Conservation (phyloP, 176 grass and related monocot species). For the Stipa capillata region DNA sequence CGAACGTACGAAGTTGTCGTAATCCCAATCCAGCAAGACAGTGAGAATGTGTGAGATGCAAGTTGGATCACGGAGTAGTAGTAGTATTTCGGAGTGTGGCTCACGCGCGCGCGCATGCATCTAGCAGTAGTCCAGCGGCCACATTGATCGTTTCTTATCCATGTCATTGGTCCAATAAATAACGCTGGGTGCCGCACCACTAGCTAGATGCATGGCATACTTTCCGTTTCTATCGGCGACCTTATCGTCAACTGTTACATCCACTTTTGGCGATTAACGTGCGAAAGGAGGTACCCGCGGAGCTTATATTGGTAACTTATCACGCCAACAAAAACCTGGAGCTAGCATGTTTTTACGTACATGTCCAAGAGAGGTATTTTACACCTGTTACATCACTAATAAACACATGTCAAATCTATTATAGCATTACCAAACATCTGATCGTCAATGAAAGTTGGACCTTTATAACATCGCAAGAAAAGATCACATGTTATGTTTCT, state of each 20-base stretch:
- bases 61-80: neutral
- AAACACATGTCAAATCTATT: neutral
- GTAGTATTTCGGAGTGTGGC: neutral
- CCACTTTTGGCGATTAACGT: neutral
- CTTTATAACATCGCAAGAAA: neutral
- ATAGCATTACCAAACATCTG: neutral
- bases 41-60: neutral
- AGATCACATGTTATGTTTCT: neutral
- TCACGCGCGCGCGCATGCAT: neutral
- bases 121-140: neutral
- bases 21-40: neutral
- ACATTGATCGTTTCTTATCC: neutral
- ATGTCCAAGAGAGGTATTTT: neutral
- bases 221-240: conserved; percentile 1
- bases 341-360: neutral
- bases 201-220: neutral
- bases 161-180: neutral
- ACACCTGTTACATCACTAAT: neutral
- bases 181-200: conserved; percentile 2
- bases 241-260: neutral
- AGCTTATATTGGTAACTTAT: neutral
- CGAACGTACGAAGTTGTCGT: neutral
- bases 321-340: neutral
- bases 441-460: neutral
- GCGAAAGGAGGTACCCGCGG: neutral